Percentiles rank a stretch among this genome's conserved stretches.
Conservation (phyloP, 2,329 filamentous ascomycete species). For the Aaosphaeria pasadenensis region DNA sequence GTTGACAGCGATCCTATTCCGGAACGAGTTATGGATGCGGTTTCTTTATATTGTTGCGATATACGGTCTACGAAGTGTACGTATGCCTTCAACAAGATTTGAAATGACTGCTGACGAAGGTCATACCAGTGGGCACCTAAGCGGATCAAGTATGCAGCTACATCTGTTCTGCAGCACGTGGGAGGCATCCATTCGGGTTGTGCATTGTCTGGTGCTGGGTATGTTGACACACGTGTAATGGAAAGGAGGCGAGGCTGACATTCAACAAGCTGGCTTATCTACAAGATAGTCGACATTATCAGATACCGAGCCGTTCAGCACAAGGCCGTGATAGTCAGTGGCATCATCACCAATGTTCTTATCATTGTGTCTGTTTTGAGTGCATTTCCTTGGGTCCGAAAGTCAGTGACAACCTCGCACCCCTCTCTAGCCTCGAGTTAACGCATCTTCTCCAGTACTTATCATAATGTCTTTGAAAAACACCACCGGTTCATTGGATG, state of each 20-base stretch:
- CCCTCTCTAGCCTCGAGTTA: too few species aligned
- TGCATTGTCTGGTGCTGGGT: slow-evolving; percentile 32
- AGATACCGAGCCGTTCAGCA: slow-evolving; percentile 30
- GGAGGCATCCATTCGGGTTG: slow-evolving; percentile 36
- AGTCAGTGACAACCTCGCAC: slow-evolving; percentile 15
- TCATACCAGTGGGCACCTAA: slow-evolving; percentile 28
- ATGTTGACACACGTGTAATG: slow-evolving; percentile 4
- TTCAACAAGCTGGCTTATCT: slow-evolving; percentile 26
- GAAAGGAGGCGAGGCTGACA: slow-evolving; percentile 6
- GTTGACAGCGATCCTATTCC: slow-evolving; percentile 27
- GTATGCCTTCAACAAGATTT: slow-evolving; percentile 2
- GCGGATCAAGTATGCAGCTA: slow-evolving; percentile 25
- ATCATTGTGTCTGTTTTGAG: slow-evolving; percentile 35
- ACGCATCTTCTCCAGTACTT: slow-evolving; percentile 15
- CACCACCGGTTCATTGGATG: slow-evolving; percentile 35
- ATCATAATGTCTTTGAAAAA: slow-evolving; percentile 35
- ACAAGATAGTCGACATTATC: slow-evolving; percentile 34
- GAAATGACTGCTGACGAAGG: slow-evolving; percentile 1
- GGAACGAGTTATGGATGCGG: slow-evolving; percentile 32
- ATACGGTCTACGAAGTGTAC: slow-evolving; percentile 25
- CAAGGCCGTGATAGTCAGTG: slow-evolving; percentile 27
- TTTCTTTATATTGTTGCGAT: slow-evolving; percentile 30
- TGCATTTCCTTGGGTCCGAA: slow-evolving; percentile 35
- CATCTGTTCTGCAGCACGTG: slow-evolving; percentile 30
- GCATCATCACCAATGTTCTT: slow-evolving; percentile 31